Percentiles rank a stretch among this genome's conserved stretches.
Conservation (phyloP, 2,329 filamentous ascomycete genomes). For the Cryphonectria japonica region DNA sequence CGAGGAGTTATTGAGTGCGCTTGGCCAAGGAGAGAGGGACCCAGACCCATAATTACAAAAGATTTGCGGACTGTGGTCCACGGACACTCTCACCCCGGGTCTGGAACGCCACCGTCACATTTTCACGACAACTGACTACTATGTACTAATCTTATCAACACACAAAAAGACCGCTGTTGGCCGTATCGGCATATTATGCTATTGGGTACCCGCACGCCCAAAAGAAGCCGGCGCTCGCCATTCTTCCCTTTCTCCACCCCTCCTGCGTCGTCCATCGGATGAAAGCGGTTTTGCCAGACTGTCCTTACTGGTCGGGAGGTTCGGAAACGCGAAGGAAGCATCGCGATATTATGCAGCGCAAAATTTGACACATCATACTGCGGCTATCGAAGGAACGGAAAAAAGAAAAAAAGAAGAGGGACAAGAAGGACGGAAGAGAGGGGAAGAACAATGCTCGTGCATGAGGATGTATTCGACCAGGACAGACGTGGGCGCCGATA, state of each 20-base stretch:
- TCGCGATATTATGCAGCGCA: neutral
- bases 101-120: slow-evolving; percentile 2
- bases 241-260: neutral
- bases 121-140: slow-evolving; percentile 10
- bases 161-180: neutral
- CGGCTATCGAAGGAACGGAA: neutral
- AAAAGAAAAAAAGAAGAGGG: neutral
- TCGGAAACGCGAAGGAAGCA: neutral
- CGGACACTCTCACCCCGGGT: slow-evolving; percentile 21
- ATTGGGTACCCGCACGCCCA: neutral
- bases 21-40: neutral
- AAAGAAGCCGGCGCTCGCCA: neutral
- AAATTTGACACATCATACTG: neutral
- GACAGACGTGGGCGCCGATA: neutral
- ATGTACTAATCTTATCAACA: neutral
- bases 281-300: neutral
- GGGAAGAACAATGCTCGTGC: neutral
- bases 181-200: neutral
- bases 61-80: neutral
- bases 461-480: neutral
- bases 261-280: neutral
- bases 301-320: neutral
- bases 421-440: neutral
- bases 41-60: slow-evolving; percentile 2
- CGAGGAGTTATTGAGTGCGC: neutral